Conservation (phyloP, 306 rosid genomes). For the Mimosa bimucronata region DNA sequence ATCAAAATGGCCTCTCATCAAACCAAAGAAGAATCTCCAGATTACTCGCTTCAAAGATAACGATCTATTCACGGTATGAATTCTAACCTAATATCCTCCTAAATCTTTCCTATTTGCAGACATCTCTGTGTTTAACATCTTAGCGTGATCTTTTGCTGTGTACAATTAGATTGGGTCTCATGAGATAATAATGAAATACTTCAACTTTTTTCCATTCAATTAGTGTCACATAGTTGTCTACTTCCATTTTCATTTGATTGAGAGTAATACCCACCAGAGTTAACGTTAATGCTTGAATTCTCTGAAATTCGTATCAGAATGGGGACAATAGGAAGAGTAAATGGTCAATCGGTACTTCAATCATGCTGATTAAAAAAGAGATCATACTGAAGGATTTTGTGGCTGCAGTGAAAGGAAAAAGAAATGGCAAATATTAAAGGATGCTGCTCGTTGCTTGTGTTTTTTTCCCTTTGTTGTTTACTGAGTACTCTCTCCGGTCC, state of each 20-base stretch:
- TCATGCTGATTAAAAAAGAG: not conserved
- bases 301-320: not conserved
- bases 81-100: conserved; percentile 14
- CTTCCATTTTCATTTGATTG: not conserved
- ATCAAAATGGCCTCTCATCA: conserved; percentile 71
- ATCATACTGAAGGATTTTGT: not conserved
- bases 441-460: not conserved
- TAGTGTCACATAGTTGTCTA: conserved; percentile 1
- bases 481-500: too few species aligned
- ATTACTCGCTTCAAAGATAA: conserved; percentile 56
- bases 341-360: conserved; percentile 8
- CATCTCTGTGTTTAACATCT: not conserved
- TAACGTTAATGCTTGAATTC: conserved; percentile 3
- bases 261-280: not conserved
- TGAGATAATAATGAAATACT: not conserved
- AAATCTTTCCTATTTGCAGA: not conserved
- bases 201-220: not conserved
- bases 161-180: conserved; percentile 3
- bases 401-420: not conserved
- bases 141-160: not conserved
- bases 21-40: conserved; percentile 72
- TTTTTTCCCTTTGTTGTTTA: not conserved
- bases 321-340: conserved; percentile 10
- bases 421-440: too few species aligned
- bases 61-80: conserved; percentile 79